phyloP scores from a whole-genome alignment of 2,329 filamentous ascomycete genomes.

The Sclerotinia sclerotiorum region DNA sequence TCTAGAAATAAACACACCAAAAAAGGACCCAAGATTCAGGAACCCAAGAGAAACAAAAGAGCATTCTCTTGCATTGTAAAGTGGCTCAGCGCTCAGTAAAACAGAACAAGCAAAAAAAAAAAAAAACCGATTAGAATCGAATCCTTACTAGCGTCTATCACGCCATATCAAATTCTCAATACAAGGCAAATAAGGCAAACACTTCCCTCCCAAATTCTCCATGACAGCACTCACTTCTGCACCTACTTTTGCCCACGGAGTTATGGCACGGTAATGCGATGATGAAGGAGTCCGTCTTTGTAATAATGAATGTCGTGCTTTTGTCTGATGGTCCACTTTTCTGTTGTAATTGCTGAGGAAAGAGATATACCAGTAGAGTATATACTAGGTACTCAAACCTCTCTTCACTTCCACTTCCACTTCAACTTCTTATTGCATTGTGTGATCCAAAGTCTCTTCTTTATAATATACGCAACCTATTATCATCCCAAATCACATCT shows the following conservation, averaged over 20 bases:
- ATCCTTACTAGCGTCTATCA: conserved; percentile 25
- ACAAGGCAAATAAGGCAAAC: background rate
- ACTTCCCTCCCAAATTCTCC: background rate
- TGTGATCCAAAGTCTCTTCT: background rate
- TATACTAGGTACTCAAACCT: conserved; percentile 13
- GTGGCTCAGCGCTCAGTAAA: background rate
- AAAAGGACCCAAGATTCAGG: background rate
- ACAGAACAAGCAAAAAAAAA: background rate
- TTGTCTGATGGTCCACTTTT: conserved; percentile 12
- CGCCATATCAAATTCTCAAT: conserved; percentile 20
- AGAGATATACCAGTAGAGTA: conserved; percentile 5
- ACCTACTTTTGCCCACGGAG: background rate
- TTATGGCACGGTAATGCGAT: background rate
- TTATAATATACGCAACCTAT: conserved; percentile 7
- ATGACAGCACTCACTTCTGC: background rate
- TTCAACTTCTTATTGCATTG: background rate
- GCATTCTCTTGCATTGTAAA: conserved; percentile 9
- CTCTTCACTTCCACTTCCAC: background rate
- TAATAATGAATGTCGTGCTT: conserved; percentile 24
- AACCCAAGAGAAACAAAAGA: conserved; percentile 1
- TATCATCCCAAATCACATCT: background rate
- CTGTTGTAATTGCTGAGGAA: background rate
- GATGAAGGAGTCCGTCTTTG: conserved; percentile 11
- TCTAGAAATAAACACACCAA: no score
- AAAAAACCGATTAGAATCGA: background rate